A percentile compares a stretch with the other conserved stretches of the same genome.
Conservation (phyloP, 768 basidiomycete species). For the Leccinum rimulosum region DNA sequence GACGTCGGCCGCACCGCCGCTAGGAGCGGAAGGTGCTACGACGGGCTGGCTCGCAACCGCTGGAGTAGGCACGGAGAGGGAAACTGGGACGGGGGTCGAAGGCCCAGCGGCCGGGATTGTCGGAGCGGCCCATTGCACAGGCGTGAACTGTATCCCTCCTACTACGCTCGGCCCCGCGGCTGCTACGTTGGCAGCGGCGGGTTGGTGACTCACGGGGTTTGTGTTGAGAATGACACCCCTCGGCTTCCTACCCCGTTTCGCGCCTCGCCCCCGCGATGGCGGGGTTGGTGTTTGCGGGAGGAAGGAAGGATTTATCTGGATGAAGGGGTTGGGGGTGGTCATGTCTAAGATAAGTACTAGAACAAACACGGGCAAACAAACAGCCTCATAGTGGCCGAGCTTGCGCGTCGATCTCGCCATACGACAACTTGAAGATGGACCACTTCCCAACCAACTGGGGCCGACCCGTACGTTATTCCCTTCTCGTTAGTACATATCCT, state of each 20-base stretch:
- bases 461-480: slow-evolving; percentile 52
- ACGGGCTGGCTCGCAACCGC: slow-evolving; percentile 10
- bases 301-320: slow-evolving; percentile 21
- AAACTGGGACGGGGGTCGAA: slow-evolving; percentile 11
- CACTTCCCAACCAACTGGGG: slow-evolving; percentile 87
- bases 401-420: slow-evolving; percentile 17
- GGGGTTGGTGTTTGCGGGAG: slow-evolving; percentile 23
- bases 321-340: slow-evolving; percentile 21
- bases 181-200: background rate
- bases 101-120: slow-evolving; percentile 8
- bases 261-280: slow-evolving; percentile 24
- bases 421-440: slow-evolving; percentile 51
- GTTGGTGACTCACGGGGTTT: slow-evolving; percentile 13
- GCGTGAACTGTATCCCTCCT: slow-evolving; percentile 26
- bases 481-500: background rate
- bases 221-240: slow-evolving; percentile 15
- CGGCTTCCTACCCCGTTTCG: slow-evolving; percentile 28
- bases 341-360: slow-evolving; percentile 7
- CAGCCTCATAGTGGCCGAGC: slow-evolving; percentile 22
- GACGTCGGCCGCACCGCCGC: slow-evolving; percentile 3
- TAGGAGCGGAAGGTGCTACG: background rate
- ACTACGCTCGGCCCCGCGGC: background rate
- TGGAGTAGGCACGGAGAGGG: background rate
- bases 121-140: slow-evolving; percentile 39
- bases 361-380: slow-evolving; percentile 21